A percentile compares a stretch with the other conserved stretches of the same genome.
Conservation (phyloP, 441 rosid genomes). For the Lagerstroemia fauriei region DNA sequence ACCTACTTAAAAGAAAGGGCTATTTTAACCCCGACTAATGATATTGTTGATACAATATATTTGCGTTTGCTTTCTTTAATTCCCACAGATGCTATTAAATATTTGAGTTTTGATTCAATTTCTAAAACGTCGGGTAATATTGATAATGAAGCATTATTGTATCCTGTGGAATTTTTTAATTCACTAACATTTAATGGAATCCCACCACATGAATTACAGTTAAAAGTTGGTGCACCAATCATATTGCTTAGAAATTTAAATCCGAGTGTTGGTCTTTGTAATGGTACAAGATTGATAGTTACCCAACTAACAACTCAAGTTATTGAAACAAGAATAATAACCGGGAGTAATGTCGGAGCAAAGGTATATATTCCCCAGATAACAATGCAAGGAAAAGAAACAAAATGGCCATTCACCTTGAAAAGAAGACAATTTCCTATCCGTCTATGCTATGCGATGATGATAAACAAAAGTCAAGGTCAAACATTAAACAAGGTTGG, state of each 20-base stretch:
- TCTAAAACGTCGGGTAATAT: not conserved
- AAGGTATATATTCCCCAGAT: constrained; percentile 8
- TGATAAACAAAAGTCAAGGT: constrained; percentile 25
- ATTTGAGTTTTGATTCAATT: too few relatives aligned
- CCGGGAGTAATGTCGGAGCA: not conserved
- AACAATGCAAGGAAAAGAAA: not conserved
- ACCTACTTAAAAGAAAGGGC: not conserved
- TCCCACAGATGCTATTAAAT: too few relatives aligned
- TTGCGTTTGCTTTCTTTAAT: too few relatives aligned
- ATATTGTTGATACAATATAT: too few relatives aligned
- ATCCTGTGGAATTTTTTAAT: constrained; percentile 12
- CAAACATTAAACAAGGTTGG: constrained; percentile 6
- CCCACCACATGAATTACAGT: not conserved
- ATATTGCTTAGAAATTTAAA: constrained; percentile 29
- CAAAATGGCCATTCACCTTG: not conserved
- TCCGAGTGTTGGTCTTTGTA: not conserved
- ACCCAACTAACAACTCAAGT: not conserved
- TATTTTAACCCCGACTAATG: not conserved
- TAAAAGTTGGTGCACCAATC: not conserved
- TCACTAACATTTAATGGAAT: not conserved
- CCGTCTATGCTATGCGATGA: constrained; percentile 1
- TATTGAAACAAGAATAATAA: not conserved
- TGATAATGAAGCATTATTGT: not conserved
- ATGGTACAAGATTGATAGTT: not conserved
- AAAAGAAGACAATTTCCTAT: constrained; percentile 23